Evolutionary conservation across 2,329 filamentous ascomycete genomes (phyloP).

Genomic region (Aspergillus thermomutatus): DNA sequence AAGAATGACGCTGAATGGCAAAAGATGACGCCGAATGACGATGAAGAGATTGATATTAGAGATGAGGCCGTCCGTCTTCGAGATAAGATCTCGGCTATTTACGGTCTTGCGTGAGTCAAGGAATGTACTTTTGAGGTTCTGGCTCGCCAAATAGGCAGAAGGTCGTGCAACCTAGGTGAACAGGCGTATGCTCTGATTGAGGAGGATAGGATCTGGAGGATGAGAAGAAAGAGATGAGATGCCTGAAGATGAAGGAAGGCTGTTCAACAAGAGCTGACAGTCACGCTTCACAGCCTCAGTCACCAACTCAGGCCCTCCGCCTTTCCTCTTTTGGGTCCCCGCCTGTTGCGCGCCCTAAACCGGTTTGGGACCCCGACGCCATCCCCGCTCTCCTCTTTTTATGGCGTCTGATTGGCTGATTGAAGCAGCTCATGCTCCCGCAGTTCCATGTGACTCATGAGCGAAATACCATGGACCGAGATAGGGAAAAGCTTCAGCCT

Average conservation of each 20-base stretch:
- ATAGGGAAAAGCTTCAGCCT: too few relatives aligned
- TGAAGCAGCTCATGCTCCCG: background rate
- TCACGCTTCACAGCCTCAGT: constrained; percentile 1
- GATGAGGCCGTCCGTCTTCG: background rate
- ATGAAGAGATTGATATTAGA: background rate
- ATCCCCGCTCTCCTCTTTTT: background rate
- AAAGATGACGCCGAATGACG: constrained; percentile 4
- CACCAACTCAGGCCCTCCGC: background rate
- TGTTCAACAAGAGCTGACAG: background rate
- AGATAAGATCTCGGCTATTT: background rate
- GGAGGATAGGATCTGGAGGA: background rate
- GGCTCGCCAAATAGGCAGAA: background rate
- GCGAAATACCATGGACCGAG: too few relatives aligned
- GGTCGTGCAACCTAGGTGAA: background rate
- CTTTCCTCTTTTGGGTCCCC: constrained; percentile 27
- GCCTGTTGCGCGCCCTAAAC: constrained; percentile 21
- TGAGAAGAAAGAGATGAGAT: background rate
- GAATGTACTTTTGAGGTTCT: background rate
- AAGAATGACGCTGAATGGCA: background rate
- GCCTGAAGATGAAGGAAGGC: constrained; percentile 5
- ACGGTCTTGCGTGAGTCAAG: constrained; percentile 1
- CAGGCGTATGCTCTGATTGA: background rate
- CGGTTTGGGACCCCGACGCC: constrained; percentile 23
- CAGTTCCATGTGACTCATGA: background rate
- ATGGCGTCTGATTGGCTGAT: background rate